A percentile compares a stretch with the other conserved stretches of the same genome.
Conservation (phyloP, 257 asterid genomes). For the Pogostemon cablin region DNA sequence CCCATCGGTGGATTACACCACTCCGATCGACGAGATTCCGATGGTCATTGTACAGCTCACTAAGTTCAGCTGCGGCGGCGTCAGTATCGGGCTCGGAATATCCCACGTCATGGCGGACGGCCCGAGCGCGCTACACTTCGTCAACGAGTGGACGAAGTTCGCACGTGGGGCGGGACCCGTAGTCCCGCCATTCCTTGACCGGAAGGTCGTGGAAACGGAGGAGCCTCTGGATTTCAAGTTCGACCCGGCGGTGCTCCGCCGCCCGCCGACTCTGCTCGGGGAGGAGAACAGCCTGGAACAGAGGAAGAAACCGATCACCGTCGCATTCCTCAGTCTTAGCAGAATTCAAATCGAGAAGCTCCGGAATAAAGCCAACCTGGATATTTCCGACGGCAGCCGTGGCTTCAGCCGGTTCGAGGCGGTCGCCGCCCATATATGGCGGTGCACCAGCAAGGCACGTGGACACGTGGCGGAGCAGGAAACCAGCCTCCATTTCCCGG, state of each 20-base stretch:
- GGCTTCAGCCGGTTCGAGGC: constrained; percentile 64
- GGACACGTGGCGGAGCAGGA: constrained; percentile 54
- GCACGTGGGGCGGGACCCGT: constrained; percentile 39
- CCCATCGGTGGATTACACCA: constrained; percentile 54
- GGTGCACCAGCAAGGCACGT: constrained; percentile 70
- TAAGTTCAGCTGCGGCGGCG: constrained; percentile 53
- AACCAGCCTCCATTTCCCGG: constrained; percentile 62
- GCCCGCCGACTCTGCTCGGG: constrained; percentile 47
- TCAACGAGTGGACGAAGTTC: constrained; percentile 48
- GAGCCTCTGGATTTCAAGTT: constrained; percentile 12
- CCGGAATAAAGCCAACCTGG: constrained; percentile 43
- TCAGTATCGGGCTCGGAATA: constrained; percentile 49
- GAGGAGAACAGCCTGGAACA: constrained; percentile 47
- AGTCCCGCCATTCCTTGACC: constrained; percentile 40
- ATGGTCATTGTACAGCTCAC: constrained; percentile 55
- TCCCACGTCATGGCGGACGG: constrained; percentile 62
- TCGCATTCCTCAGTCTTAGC: constrained; percentile 39
- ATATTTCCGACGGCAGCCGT: constrained; percentile 30
- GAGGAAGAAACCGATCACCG: constrained; percentile 46
- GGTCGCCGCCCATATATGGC: constrained; percentile 83
- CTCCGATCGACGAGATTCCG: constrained; percentile 48
- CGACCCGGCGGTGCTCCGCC: constrained; percentile 56
- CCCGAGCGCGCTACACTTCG: constrained; percentile 52
- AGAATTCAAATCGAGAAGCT: constrained; percentile 52
- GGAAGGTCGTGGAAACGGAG: constrained; percentile 35